phyloP scores from a whole-genome alignment of 257 asterid genomes.

The Solanum microdontum region DNA sequence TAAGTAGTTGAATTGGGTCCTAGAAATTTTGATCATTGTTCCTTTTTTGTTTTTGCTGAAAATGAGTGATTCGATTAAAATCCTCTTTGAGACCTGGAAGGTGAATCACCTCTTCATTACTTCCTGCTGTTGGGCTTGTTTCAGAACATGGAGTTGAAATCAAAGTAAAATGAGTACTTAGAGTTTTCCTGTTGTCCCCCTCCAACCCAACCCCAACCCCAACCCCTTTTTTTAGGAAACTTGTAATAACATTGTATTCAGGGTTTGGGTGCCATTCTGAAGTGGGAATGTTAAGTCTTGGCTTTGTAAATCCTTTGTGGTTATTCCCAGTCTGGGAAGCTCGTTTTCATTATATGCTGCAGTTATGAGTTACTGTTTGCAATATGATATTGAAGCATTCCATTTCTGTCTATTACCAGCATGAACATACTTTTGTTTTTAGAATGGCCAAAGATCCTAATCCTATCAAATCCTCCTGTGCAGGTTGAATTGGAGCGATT shows the following conservation, averaged over 20 bases:
- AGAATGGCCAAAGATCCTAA: not conserved
- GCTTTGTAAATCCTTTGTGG: not conserved
- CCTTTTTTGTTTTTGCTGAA: not conserved
- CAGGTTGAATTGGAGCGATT: conserved; percentile 96
- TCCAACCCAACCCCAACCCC: not conserved
- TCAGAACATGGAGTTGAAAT: not conserved
- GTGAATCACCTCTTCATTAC: not conserved
- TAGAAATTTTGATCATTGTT: not conserved
- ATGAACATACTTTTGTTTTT: not conserved
- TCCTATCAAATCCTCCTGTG: conserved; percentile 3
- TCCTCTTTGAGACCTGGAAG: not conserved
- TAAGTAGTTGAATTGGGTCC: not conserved
- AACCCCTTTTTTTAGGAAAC: not conserved
- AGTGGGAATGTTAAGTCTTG: not conserved
- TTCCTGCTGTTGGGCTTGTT: not conserved
- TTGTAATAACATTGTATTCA: not conserved
- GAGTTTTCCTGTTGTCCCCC: not conserved
- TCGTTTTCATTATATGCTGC: not conserved
- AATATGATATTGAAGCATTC: not conserved
- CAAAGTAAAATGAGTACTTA: not conserved
- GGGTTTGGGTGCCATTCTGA: not conserved
- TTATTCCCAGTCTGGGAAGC: not conserved
- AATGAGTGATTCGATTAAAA: not conserved
- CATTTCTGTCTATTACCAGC: not conserved
- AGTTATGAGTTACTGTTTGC: not conserved